Base-by-base conservation (phyloP, 331 rosid genomes). In the Acacia concinna region DNA sequence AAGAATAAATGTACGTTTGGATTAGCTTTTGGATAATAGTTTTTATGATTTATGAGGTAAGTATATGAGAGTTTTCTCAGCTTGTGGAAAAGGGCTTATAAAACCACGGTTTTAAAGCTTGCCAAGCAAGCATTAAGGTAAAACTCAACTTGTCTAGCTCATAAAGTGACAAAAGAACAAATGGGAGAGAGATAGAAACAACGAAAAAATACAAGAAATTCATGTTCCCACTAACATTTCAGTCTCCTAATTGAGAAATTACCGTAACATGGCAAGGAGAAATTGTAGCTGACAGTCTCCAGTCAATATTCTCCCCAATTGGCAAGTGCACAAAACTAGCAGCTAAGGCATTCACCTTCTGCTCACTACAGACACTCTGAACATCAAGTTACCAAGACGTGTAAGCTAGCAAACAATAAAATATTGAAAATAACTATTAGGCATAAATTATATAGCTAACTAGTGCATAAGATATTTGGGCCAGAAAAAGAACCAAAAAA, bases 191-290 rank as follows among this genome's bases (percentile, higher is more conserved):
- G 1, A 38, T 17, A 5, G 28, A 74, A 7, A 25, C 37, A 7
- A 20, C 32, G 7, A 23, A 38, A 38, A 28, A 14, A 8, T n/a
- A 37, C 35, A 35, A 54, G 35, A 73, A 49, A 21, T 51, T 41
- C 2, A 34, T 13, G 8, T 4, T 23, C 17, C 37, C 35, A 73
- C 56, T 46, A 67, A 68, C 37, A 59, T 59, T 52, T 40, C 32
- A 30, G 57, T 72, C 68, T 68, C 23, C 76, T 40, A 43, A 74
- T 49, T 35, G 56, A 83, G 82, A 79, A 84, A 83, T 86, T 79
- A 96, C 98, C 92, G 96, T 96, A 73, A 91, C 98, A 85, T 93
- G 88, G 87, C 98, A 93, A 14, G 99, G 98, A 73, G 99, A 93
- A 78, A 91, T 91, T 52, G 94, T 96, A 67, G 99, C 98, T 32